Evolutionary conservation across 495 filamentous ascomycete genomes (phyloP).

Genomic region (Arthonia radiata): DNA sequence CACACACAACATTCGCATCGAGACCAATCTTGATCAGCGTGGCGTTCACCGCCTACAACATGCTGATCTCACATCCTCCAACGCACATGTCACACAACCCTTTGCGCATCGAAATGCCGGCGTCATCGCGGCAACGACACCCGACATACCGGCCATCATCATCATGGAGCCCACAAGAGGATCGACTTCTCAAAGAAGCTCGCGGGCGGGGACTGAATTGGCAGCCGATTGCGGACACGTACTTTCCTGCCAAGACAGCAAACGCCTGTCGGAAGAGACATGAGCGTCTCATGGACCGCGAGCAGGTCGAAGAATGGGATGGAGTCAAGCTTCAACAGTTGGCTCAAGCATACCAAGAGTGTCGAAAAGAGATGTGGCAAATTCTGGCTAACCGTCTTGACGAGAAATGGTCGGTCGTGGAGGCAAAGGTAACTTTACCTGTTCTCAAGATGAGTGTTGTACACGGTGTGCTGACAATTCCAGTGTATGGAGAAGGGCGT

Average conservation of each 20-base stretch:
- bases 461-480: no score
- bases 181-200: conserved; percentile 33
- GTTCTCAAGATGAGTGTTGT: conserved; percentile 2
- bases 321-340: conserved; percentile 36
- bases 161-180: conserved; percentile 36
- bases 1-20: no score
- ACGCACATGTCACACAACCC: no score
- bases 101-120: no score
- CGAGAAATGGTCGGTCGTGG: conserved; percentile 45
- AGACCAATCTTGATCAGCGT: no score
- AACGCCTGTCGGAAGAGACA: conserved; percentile 63
- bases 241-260: conserved; percentile 47
- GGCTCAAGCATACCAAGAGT: conserved; percentile 39
- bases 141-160: conserved; percentile 6
- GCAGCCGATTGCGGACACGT: conserved; percentile 39
- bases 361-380: conserved; percentile 49
- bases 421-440: conserved; percentile 32
- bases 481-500: conserved; percentile 30
- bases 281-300: conserved; percentile 44
- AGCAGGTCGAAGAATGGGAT: conserved; percentile 38
- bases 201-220: conserved; percentile 43
- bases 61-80: no score
- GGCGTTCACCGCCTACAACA: no score
- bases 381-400: conserved; percentile 33
- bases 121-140: conserved; percentile 5